Evolutionary conservation across 257 asterid species (phyloP), one percentile per base, ranked within the genome.

Genomic region (Rauvolfia tetraphylla): DNA sequence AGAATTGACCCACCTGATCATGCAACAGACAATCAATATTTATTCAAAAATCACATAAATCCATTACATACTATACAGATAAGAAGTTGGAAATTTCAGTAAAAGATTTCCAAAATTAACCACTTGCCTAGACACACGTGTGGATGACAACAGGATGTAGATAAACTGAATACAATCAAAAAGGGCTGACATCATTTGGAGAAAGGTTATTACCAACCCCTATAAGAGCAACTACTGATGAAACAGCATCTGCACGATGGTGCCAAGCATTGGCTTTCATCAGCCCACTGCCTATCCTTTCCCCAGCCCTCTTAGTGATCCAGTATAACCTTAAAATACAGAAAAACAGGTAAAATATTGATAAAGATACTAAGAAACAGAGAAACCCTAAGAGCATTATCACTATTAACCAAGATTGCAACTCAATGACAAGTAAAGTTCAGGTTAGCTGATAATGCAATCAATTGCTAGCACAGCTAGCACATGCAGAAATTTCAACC

Each of bases 231-330:
- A 95, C 98, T 49, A 91, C 83, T 14, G 99, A 93, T 76, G 98
- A 93, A 86, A 91, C 76, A 84, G 99, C 96, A 90, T 93, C 99
- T 1, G 97, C 91, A 25, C 97, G 98, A 68, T 95, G 98, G 86
- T 95, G 99, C 98, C 98, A 95, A 71, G 99, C 99, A 81, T 95
- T 95, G 74, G 97, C 98, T 89, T 89, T 93, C 97, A 93, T 91
- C 79, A 93, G 96, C 67, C 96, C 97, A 80, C 99, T 95, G 81
- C 97, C 97, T n/a, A 87, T 84, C 86, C 81, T 90, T 81, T 95
- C 98, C 57, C 97, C 99, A 42, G 90, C 96, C 79, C 85, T 89
- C 87, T 88, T 92, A 63, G 98, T 92, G 74, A 89, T 86, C 96
- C 97, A 89, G 75, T 87, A 95, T 73, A 91, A 84, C 86, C 97